These are phyloP conservation scores for Botrytis elliptica DNA, from an alignment of 2,329 filamentous ascomycete species.

Conservation along the genomic window DNA sequence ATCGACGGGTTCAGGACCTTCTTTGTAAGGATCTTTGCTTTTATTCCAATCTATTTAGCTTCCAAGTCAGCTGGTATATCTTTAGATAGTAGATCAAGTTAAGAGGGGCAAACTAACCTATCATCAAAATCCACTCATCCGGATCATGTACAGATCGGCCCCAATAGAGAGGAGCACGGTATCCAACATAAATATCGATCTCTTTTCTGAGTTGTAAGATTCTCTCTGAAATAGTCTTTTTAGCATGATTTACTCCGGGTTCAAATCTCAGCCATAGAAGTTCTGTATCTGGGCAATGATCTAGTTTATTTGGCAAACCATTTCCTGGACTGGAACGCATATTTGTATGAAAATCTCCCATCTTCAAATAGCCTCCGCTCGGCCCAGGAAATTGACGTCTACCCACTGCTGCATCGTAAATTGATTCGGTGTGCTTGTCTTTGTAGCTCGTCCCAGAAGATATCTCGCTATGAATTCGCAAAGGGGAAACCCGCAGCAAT, in stretches of 20 bases:
- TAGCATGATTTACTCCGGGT: neutral
- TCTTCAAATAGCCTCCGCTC: neutral
- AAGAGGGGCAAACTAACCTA: neutral
- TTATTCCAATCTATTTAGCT: neutral
- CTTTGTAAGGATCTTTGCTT: neutral
- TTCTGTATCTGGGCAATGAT: neutral
- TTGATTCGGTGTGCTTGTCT: neutral
- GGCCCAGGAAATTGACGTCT: neutral
- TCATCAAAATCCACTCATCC: neutral
- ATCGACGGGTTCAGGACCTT: neutral
- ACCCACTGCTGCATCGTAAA: neutral
- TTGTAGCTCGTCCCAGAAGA: neutral
- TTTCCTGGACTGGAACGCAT: too few species aligned
- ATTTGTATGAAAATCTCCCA: neutral
- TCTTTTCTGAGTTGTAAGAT: neutral
- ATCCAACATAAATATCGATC: neutral
- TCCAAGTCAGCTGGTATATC: neutral
- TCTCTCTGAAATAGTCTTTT: neutral
- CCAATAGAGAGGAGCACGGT: neutral
- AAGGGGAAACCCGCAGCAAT: neutral
- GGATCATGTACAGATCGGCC: neutral
- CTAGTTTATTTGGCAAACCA: too few species aligned
- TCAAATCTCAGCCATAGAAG: neutral
- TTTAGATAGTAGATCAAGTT: neutral
- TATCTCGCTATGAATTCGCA: neutral